Evolutionary conservation across 2,329 filamentous ascomycete species (phyloP), one percentile per base, ranked within the genome.

Genomic region (Colletotrichum chrysophilum): DNA sequence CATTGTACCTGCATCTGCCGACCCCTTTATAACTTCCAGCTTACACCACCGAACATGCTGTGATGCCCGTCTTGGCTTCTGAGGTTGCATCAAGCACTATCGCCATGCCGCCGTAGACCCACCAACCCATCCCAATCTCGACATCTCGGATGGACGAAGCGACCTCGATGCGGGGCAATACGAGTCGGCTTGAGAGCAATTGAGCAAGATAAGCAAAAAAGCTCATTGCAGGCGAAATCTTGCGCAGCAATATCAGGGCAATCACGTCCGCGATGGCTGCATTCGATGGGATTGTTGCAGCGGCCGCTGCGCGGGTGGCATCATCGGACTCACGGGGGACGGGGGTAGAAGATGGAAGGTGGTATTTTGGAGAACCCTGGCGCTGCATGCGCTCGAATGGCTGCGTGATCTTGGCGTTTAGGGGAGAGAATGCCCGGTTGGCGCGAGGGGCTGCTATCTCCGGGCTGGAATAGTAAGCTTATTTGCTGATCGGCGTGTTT

Each of bases 201-300:
- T 75, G 69, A 73, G 73, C 73, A 75, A 75, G 69, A 75, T 75
- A 68, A 48, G 26, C 43, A 21, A 34, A n/a, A 16, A 18, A 8
- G 7, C 48, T 9, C 67, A 32, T 32, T 8, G 43, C 24, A 18
- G 24, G n/a, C 18, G 14, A n/a, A n/a, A 6, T n/a, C 13, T 13
- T 38, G 32, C 30, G 16, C 6, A 24, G 21, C 13, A 34, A 5
- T 13, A 10, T 2, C 38, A 10, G 2, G 36, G 34, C 28, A 61
- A 24, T 5, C 2, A 7, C 12, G 24, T 34, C 21, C 68, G 32
- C 52, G 30, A n/a, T 14, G 16, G 48, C 61, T 16, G 67, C 68
- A 36, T 52, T n/a, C n/a, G 10, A 32, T 38, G 21, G 10, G 2
- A 30, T 26, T 10, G 62, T 68, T 28, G 38, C 56, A 68, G 32